Conservation (phyloP, 495 filamentous ascomycete species). For the Penicillium cosmopolitanum region DNA sequence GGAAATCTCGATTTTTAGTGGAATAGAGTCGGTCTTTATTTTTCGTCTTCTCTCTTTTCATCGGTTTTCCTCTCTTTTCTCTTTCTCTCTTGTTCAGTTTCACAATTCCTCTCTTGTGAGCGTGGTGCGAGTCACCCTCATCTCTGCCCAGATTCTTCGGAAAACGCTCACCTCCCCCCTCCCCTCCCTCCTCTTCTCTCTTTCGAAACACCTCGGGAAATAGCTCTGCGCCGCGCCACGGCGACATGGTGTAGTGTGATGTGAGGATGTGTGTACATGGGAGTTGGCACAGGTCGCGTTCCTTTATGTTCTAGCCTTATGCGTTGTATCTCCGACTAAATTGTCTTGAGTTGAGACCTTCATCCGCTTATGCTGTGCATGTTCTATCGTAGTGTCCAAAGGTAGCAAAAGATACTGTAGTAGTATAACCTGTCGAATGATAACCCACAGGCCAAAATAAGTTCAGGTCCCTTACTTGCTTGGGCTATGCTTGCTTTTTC, state of each 20-base stretch:
- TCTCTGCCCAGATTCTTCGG: conserved; percentile 2
- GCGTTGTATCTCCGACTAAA: conserved; percentile 29
- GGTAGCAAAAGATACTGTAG: too few relatives aligned
- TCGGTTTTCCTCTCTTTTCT: conserved; percentile 13
- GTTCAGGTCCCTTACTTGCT: neutral
- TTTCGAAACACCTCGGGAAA: too few relatives aligned
- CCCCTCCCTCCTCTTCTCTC: neutral
- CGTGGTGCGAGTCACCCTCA: conserved; percentile 6
- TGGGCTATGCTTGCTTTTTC: neutral
- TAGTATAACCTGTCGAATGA: neutral
- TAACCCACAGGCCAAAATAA: neutral
- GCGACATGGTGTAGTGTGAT: conserved; percentile 19
- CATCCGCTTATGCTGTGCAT: neutral
- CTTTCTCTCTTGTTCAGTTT: conserved; percentile 11
- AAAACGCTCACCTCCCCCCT: neutral
- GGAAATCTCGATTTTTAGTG: conserved; percentile 51
- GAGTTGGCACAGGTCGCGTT: conserved; percentile 32
- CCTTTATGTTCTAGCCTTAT: conserved; percentile 29
- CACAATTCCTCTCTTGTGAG: conserved; percentile 4
- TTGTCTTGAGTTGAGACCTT: conserved; percentile 16
- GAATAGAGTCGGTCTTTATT: conserved; percentile 48
- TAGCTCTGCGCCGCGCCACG: neutral
- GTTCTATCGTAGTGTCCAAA: neutral
- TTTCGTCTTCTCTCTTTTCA: conserved; percentile 12
- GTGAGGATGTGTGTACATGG: conserved; percentile 30